Conservation (phyloP, 306 rosid species). For the Casuarina glauca region DNA sequence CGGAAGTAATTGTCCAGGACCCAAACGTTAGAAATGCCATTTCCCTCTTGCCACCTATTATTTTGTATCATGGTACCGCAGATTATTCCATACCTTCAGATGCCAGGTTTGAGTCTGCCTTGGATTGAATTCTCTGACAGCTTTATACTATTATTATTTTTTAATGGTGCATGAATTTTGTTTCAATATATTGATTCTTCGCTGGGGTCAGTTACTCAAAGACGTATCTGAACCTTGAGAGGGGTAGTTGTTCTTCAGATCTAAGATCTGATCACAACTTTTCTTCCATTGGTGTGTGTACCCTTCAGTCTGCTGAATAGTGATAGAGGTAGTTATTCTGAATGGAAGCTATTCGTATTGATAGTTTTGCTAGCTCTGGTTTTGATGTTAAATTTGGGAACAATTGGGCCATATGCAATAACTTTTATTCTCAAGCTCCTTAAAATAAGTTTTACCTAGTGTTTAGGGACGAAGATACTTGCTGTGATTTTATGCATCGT, state of each 20-base stretch:
- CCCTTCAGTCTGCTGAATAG: neutral
- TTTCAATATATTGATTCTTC: neutral
- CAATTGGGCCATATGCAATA: neutral
- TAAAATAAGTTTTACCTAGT: neutral
- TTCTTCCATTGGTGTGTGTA: neutral
- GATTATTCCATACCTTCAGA: constrained; percentile 92
- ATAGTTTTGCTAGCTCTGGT: neutral
- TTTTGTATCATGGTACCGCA: constrained; percentile 86
- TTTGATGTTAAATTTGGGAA: neutral
- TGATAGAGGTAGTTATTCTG: neutral
- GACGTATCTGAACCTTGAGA: neutral
- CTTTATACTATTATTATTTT: constrained; percentile 7
- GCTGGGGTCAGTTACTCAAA: neutral
- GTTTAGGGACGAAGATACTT: neutral
- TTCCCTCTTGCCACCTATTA: constrained; percentile 66
- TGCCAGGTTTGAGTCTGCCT: constrained; percentile 56
- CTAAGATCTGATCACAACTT: neutral
- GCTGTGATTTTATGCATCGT: neutral
- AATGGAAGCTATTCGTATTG: neutral
- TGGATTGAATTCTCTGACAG: constrained; percentile 19
- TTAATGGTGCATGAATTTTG: constrained; percentile 12
- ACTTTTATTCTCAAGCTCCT: neutral
- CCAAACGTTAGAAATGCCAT: constrained; percentile 60
- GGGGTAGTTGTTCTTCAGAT: neutral
- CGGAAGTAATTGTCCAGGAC: constrained; percentile 77